Evolutionary conservation across 2,329 filamentous ascomycete genomes (phyloP).

Genomic region (Penicillium sp.): DNA sequence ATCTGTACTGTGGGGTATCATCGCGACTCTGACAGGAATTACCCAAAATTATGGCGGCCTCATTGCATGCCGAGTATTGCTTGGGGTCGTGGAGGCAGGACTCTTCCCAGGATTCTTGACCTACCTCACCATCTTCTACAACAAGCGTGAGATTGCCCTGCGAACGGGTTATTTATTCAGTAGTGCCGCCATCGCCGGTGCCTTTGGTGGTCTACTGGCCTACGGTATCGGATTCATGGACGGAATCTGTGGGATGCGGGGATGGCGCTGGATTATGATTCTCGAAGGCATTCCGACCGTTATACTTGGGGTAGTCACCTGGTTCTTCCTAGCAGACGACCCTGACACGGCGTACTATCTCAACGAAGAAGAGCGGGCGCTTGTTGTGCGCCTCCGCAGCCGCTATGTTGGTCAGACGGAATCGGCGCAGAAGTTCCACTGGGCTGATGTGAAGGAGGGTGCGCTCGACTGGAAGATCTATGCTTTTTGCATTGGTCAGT

Average conservation of each 20-base stretch:
- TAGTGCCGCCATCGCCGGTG: conserved; percentile 66
- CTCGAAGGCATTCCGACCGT: conserved; percentile 59
- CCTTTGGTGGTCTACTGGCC: conserved; percentile 69
- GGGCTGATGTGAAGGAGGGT: conserved; percentile 64
- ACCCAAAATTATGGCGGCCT: conserved; percentile 64
- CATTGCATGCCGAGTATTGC: conserved; percentile 66
- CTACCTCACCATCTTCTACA: conserved; percentile 76
- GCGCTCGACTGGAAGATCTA: conserved; percentile 76
- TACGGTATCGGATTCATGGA: conserved; percentile 74
- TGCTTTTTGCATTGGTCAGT: conserved; percentile 67
- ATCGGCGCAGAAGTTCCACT: conserved; percentile 56
- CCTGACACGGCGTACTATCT: conserved; percentile 66
- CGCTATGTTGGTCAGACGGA: conserved; percentile 52
- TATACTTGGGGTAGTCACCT: conserved; percentile 55
- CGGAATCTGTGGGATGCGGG: conserved; percentile 61
- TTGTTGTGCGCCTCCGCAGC: conserved; percentile 54
- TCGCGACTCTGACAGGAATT: conserved; percentile 59
- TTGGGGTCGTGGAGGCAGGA: conserved; percentile 69
- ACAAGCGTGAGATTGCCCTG: conserved; percentile 68
- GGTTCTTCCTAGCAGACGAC: conserved; percentile 63
- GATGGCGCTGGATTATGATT: conserved; percentile 72
- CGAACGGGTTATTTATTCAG: conserved; percentile 70
- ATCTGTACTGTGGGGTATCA: conserved; percentile 60
- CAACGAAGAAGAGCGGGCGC: conserved; percentile 56
- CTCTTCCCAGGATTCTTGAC: conserved; percentile 67